Percentiles rank a stretch among this genome's conserved stretches.
Conservation (phyloP, 257 asterid genomes). For the Solanum sitiens region DNA sequence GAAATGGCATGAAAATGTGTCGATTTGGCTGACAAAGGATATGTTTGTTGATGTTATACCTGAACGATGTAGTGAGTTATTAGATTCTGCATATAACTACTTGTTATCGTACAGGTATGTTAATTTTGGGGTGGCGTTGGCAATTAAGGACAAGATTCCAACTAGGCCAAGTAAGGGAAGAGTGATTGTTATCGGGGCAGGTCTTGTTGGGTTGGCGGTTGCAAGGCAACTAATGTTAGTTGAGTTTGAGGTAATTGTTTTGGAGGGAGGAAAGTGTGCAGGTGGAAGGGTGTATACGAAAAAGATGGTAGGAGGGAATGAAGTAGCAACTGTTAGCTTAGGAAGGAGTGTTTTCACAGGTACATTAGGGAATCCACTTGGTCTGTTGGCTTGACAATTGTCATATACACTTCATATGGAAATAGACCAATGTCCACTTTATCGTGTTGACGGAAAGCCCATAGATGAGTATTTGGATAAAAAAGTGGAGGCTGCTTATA, state of each 20-base stretch:
- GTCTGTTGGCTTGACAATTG: slow-evolving; percentile 6
- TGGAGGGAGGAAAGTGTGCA: slow-evolving; percentile 85
- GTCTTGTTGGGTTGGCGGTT: too few relatives aligned
- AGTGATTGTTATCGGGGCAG: too few relatives aligned
- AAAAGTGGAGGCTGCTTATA: slow-evolving; percentile 61
- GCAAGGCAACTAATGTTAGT: too few relatives aligned
- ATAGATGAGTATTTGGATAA: slow-evolving; percentile 53
- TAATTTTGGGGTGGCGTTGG: too few relatives aligned
- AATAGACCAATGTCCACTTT: slow-evolving; percentile 61
- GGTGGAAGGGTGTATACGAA: slow-evolving; percentile 88
- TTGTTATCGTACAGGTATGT: too few relatives aligned
- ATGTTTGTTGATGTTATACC: too few relatives aligned
- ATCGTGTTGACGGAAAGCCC: slow-evolving; percentile 48
- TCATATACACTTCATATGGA: too few relatives aligned
- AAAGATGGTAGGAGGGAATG: slow-evolving; percentile 47
- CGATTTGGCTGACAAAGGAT: background rate
- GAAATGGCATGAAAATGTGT: background rate
- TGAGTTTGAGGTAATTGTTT: slow-evolving; percentile 37
- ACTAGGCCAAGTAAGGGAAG: too few relatives aligned
- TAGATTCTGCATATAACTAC: too few relatives aligned
- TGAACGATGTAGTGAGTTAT: too few relatives aligned
- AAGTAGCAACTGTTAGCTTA: background rate
- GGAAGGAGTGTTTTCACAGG: slow-evolving; percentile 58
- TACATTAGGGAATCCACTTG: slow-evolving; percentile 37
- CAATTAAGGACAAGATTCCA: too few relatives aligned